Base-by-base conservation (phyloP, 75 land plant species). In the Isoetes taiwanensis region DNA sequence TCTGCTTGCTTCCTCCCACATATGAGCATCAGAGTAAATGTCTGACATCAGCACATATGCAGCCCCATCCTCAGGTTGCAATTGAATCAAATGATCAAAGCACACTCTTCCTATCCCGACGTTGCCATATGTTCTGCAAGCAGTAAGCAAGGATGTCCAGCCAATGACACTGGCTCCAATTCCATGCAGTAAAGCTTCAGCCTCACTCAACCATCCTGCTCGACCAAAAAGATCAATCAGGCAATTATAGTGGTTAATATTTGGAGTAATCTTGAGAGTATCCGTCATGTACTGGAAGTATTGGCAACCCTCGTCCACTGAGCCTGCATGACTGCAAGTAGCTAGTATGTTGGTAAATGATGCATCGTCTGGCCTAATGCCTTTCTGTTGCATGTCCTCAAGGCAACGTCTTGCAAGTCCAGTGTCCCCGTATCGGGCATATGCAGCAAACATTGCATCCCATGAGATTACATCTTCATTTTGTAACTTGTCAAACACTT, bases 91-190 rank as follows among this genome's bases (percentile, higher is more conserved):
- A 6, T 30, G 8, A 26, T 52, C 2, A 12, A 52, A 52, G 25
- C 31, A 52, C 23, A 8, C 14, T 12, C 67, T 67, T 24, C 74
- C 74, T 38, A 71, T n/a, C 32, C 58, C 57, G 2, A 38, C 32
- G 59, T 71, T 58, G 1, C 63, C 60, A 58, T 76, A 74, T 35
- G 61, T 48, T 33, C 78, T 66, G 32, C 74, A 76, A 8, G 67
- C 78, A 16, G 56, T 67, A 41, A 71, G 43, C 52, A 76, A 29
- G 33, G 62, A 59, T 1, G 65, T 38, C 76, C 72, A 77, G 0
- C 72, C 19, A 29, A 65, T 34, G 2, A 50, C 20, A n/a, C 16
- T 6, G 23, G 55, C 26, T 25, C 53, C 58, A 16, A 46, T 30
- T 25, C 29, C 40, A 20, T 42, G 21, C 46, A 46, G 25, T 21